Evolutionary conservation across 805 yeast species (phyloP).

Genomic region (Suhomyces xylopsoci): DNA sequence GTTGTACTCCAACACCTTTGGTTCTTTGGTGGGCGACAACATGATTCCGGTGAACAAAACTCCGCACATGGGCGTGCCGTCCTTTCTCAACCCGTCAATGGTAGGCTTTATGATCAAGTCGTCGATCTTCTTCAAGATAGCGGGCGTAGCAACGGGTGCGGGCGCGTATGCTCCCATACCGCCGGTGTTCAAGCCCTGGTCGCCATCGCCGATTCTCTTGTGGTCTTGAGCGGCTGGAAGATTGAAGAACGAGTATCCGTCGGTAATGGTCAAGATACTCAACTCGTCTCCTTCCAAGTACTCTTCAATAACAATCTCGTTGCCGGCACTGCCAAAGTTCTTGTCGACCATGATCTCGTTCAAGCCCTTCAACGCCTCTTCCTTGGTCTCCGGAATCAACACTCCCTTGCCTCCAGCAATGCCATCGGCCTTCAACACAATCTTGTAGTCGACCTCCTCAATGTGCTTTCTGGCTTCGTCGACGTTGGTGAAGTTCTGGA

Average conservation of each 20-base stretch:
- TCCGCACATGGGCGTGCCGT: conserved; percentile 94
- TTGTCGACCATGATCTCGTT: conserved; percentile 85
- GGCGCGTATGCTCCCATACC: conserved; percentile 99
- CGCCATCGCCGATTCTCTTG: conserved; percentile 91
- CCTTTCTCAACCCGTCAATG: conserved; percentile 92
- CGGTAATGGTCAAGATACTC: conserved; percentile 85
- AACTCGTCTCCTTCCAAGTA: conserved; percentile 96
- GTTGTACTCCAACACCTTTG: conserved; percentile 93
- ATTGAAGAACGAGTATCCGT: conserved; percentile 87
- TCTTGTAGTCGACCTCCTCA: conserved; percentile 59
- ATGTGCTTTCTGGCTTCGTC: conserved; percentile 75
- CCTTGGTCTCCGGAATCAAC: conserved; percentile 76
- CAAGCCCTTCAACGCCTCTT: conserved; percentile 83
- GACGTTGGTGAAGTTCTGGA: conserved; percentile 74
- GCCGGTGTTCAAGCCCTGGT: conserved; percentile 93
- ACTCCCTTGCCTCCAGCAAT: conserved; percentile 99
- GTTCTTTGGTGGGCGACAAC: conserved; percentile 75
- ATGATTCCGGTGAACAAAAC: conserved; percentile 93
- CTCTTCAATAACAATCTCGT: conserved; percentile 90
- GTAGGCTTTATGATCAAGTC: conserved; percentile 81
- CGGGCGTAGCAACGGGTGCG: conserved; percentile 88
- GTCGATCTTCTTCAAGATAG: conserved; percentile 66
- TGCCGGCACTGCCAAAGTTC: conserved; percentile 92
- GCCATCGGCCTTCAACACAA: conserved; percentile 96
- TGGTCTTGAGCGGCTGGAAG: conserved; percentile 99